Conservation (phyloP, 805 yeast genomes). For the Danielozyma ontarioensis region DNA sequence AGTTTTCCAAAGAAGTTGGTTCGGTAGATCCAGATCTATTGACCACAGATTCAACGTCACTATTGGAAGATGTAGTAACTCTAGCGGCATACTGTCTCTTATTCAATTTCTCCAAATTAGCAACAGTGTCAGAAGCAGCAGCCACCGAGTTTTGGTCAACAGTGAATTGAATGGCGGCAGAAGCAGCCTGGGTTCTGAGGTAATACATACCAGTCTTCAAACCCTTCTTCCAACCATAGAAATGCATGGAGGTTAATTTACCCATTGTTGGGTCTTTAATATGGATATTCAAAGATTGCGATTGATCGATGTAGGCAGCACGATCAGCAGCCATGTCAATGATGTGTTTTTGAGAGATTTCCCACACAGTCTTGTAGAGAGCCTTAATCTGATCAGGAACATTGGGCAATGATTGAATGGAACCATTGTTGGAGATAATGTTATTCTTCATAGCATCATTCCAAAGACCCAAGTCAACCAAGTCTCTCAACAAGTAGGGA, state of each 20-base stretch:
- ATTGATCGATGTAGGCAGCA: slow-evolving; percentile 81
- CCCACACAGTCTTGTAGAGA: slow-evolving; percentile 59
- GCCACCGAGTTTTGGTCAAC: slow-evolving; percentile 41
- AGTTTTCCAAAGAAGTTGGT: slow-evolving; percentile 40
- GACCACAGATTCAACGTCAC: slow-evolving; percentile 17
- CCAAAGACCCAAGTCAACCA: slow-evolving; percentile 57
- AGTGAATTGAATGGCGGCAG: slow-evolving; percentile 89
- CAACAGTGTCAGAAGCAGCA: slow-evolving; percentile 34
- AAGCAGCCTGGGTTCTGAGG: slow-evolving; percentile 94
- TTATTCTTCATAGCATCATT: slow-evolving; percentile 52
- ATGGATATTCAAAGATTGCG: slow-evolving; percentile 89
- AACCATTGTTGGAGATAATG: slow-evolving; percentile 53
- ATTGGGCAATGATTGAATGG: slow-evolving; percentile 50
- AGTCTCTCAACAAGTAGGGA: slow-evolving; percentile 53
- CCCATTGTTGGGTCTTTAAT: slow-evolving; percentile 91
- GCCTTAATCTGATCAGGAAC: slow-evolving; percentile 51
- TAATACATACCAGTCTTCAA: slow-evolving; percentile 98
- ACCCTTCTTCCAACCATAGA: slow-evolving; percentile 98
- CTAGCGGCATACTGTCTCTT: slow-evolving; percentile 31
- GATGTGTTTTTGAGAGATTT: slow-evolving; percentile 52
- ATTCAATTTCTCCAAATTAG: slow-evolving; percentile 34
- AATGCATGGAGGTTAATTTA: slow-evolving; percentile 95
- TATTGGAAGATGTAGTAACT: slow-evolving; percentile 8
- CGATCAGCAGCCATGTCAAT: slow-evolving; percentile 46
- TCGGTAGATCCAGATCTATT: slow-evolving; percentile 30